These are phyloP conservation scores for Mallotus repandus DNA, from an alignment of 441 rosid genomes.

Conservation along the genomic window DNA sequence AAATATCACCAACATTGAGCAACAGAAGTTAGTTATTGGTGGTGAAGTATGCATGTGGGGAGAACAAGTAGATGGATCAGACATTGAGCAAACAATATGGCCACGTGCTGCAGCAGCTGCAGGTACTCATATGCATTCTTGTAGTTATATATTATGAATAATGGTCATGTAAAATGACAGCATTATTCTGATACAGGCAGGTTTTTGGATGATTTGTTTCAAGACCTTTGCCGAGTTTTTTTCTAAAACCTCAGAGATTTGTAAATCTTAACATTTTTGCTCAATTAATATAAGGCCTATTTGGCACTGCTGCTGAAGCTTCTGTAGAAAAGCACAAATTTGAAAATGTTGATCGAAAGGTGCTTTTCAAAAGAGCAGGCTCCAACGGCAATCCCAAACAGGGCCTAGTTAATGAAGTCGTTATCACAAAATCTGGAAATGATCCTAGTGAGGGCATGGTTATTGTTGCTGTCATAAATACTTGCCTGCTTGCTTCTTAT, in stretches of 20 bases:
- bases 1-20: conserved; percentile 39
- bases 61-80: conserved; percentile 60
- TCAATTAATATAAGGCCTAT: not conserved
- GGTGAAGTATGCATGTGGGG: conserved; percentile 93
- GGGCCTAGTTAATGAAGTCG: not conserved
- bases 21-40: conserved; percentile 63
- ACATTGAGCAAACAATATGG: conserved; percentile 75
- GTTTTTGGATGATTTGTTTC: not conserved
- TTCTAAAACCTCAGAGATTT: not conserved
- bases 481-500: not conserved
- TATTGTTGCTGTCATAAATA: not conserved
- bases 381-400: no score
- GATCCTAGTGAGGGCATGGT: not conserved
- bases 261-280: not conserved
- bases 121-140: conserved; percentile 33
- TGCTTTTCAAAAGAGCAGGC: no score
- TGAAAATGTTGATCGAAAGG: no score
- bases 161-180: not conserved
- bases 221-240: not conserved
- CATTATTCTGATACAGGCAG: not conserved
- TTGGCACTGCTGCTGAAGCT: no score
- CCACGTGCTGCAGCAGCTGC: conserved; percentile 86
- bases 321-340: no score
- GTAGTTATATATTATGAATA: not conserved
- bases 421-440: not conserved